Conservation (phyloP, 345 rosid species). For the Aethionema arabicum region DNA sequence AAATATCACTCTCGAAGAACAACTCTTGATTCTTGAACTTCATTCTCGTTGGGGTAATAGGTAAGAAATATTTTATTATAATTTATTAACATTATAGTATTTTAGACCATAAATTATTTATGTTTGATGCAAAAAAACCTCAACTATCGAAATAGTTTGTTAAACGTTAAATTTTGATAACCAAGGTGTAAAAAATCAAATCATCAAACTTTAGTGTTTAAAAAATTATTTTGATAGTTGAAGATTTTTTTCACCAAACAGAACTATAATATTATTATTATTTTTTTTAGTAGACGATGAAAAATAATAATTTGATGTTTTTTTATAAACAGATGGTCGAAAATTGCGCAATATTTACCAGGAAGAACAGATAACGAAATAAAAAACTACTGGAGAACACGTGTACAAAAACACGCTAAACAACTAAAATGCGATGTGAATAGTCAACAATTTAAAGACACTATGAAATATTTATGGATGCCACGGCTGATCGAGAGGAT, state of each 20-base stretch:
- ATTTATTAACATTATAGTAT: neutral
- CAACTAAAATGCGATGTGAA: constrained; percentile 85
- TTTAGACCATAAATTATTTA: no score
- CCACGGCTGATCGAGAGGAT: constrained; percentile 87
- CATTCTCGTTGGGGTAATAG: constrained; percentile 97
- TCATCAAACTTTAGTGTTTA: no score
- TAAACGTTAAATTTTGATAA: no score
- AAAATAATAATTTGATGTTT: neutral
- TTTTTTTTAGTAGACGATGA: no score
- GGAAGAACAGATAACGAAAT: constrained; percentile 97
- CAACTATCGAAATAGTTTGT: no score
- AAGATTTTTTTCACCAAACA: no score
- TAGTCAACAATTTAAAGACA: constrained; percentile 83
- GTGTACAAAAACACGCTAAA: constrained; percentile 94
- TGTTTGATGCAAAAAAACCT: no score
- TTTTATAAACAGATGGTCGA: constrained; percentile 65
- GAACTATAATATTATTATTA: no score
- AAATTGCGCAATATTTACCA: constrained; percentile 84
- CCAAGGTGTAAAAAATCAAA: no score
- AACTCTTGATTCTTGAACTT: constrained; percentile 85
- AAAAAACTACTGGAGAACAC: constrained; percentile 93
- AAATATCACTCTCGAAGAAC: constrained; percentile 88
- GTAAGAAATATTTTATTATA: constrained; percentile 35
- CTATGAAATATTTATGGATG: constrained; percentile 80
- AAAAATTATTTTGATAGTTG: no score